Evolutionary conservation across 1,139 yeast species (phyloP), one percentile per base, ranked within the genome.

Genomic region (Scheffersomyces titani): DNA sequence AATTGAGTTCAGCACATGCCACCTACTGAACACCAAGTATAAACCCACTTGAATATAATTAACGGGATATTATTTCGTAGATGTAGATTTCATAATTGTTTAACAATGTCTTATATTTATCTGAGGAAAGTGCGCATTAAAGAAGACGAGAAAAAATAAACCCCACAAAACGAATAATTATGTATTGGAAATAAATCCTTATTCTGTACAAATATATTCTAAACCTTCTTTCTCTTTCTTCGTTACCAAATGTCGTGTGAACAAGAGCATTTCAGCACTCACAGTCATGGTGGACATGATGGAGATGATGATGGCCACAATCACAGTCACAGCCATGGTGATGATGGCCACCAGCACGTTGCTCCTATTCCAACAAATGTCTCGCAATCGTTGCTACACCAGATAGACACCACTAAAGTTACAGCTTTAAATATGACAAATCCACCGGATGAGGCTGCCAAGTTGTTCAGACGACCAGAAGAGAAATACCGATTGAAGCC

Each of bases 301-400:
- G 59, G 54, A 22, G 56, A 60, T 36, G 57, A 52, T 46, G 57
- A 70, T 50, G 67, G 63, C 47, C 67, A 64, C 50, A 57, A 56
- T 51, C 65, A 67, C 50, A 66, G 62, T 20, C 68, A 68, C 53
- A 62, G 59, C 51, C 65, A 67, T 49, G 40, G 40, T 11, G 40
- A 30, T 30, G 40, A 30, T 30, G 67, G 59, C 19, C 75, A 73
- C 56, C 61, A 63, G 47, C 83, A 78, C 59, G 69, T 72, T 3
- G 85, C 96, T 1, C 97, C 97, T 20, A 84, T 88, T 19, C 88
- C 90, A 30, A 91, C 97, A 0, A 81, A 78, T 52, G 77, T 81
- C 9, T 81, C 92, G 0, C 97, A 92, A 68, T 86, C 92, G 6
- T 77, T 93, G 20, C 82, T 83, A 61, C 73, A 78, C 36, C 81